phyloP scores from a whole-genome alignment of 306 rosid genomes.

The Citrullus amarus region DNA sequence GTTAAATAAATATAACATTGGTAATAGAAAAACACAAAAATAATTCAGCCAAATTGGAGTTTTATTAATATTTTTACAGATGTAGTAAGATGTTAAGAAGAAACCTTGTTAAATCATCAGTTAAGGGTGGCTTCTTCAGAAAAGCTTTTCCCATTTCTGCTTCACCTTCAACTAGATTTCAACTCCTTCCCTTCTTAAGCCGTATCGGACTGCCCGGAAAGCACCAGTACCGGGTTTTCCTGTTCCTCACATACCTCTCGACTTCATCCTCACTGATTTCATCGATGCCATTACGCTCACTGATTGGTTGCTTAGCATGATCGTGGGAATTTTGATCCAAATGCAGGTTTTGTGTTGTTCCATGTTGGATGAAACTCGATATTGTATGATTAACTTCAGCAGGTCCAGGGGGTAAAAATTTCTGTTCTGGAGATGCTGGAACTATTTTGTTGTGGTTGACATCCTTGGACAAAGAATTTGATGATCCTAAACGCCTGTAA shows the following conservation, averaged over 20 bases:
- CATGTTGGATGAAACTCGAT: slow-evolving; percentile 18
- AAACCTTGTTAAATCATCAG: not conserved
- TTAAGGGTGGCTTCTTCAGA: slow-evolving; percentile 1
- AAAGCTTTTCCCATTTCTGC: not conserved
- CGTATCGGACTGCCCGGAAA: not conserved
- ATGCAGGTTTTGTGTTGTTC: not conserved
- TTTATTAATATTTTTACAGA: not conserved
- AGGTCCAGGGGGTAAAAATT: slow-evolving; percentile 18
- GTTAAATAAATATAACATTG: not conserved
- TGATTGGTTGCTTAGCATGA: slow-evolving; percentile 9
- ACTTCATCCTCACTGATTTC: not conserved
- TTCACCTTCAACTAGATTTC: not conserved
- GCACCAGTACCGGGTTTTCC: slow-evolving; percentile 4
- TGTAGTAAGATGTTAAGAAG: not conserved
- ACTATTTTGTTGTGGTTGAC: slow-evolving; percentile 47
- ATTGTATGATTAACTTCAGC: slow-evolving; percentile 17
- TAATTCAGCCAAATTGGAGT: not conserved
- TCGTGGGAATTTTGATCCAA: slow-evolving; percentile 14
- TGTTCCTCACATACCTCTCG: not conserved
- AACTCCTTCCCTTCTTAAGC: slow-evolving; percentile 8
- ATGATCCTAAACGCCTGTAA: slow-evolving; percentile 37
- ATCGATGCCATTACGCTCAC: slow-evolving; percentile 2
- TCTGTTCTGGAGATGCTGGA: slow-evolving; percentile 47
- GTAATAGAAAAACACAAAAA: not conserved
- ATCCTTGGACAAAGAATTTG: slow-evolving; percentile 39